Base-by-base conservation (phyloP, 495 filamentous ascomycete genomes). In the Stereocaulon alpinum region DNA sequence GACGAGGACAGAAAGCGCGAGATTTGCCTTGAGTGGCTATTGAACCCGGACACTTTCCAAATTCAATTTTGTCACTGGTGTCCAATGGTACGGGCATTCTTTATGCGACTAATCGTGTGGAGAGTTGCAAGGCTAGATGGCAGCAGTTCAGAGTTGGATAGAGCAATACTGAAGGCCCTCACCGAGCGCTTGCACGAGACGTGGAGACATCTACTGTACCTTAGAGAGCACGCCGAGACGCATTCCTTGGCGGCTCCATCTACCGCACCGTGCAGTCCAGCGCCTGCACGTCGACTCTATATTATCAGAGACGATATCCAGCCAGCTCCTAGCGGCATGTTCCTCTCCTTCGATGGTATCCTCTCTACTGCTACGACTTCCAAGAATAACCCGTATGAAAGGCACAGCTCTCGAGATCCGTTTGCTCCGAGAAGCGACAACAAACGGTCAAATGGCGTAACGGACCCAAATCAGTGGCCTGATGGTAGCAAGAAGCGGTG, bases 81-180 rank as follows among this genome's bases (percentile, higher is more conserved):
- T 72, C 93, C 93, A 2, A 96, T 98, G 93, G 91, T 96, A 30
- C 82, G 93, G 61, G 88, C 91, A 18, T 98, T 97, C 71, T 97
- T 85, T 67, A 93, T 96, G 83, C 89, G 93, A 41, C 70, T 98
- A 40, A 70, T 96, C 17, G 95, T 91, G 72, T 98, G 93, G 93
- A 84, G 94, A 42, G 67, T 97, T 14, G 93, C 85, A 58, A 78
- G 93, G 58, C 88, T 87, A 67, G 82, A 85, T 61, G 88, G 83
- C 6, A 81, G 80, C 50, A 77, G 80, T 9, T 82, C 82, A 40
- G 76, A 80, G 37, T 67, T 85, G 45, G 89, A 96, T 64, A 73
- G 76, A 87, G 75, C 78, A 63, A 91, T 96, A 56, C 85, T 92
- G 65, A 74, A 84, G 55, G 77, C 80, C 3, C 79, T 94, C 15